Evolutionary conservation across 2,329 filamentous ascomycete species (phyloP).

Genomic region (Exophiala dermatitidis): DNA sequence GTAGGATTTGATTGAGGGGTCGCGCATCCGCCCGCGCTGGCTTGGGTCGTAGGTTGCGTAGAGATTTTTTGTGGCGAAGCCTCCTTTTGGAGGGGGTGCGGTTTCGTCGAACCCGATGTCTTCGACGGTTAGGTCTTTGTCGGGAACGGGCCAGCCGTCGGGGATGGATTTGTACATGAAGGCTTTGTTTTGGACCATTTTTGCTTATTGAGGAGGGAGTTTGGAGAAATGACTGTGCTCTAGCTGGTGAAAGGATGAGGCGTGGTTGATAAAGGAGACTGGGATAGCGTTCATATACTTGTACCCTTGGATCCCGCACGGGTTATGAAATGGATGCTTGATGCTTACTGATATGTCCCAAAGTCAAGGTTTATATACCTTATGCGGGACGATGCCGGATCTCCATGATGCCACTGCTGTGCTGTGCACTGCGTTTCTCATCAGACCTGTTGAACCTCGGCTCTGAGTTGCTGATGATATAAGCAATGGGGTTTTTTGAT

Average conservation of each 20-base stretch:
- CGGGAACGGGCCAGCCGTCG: slow-evolving; percentile 58
- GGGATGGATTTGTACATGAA: slow-evolving; percentile 67
- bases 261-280: neutral
- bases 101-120: slow-evolving; percentile 59
- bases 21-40: slow-evolving; percentile 65
- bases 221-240: neutral
- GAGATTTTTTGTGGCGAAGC: slow-evolving; percentile 59
- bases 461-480: too few species aligned
- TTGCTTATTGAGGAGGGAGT: neutral
- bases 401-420: too few species aligned
- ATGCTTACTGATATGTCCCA: too few species aligned
- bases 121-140: slow-evolving; percentile 64
- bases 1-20: slow-evolving; percentile 56
- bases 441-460: too few species aligned
- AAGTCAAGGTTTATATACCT: too few species aligned
- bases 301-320: too few species aligned
- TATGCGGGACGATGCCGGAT: too few species aligned
- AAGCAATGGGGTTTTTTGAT: too few species aligned
- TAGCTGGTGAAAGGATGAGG: neutral
- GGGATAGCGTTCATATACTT: too few species aligned
- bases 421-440: too few species aligned
- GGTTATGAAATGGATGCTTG: too few species aligned
- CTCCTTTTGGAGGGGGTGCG: slow-evolving; percentile 46
- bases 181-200: slow-evolving; percentile 56
- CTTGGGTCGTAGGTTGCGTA: slow-evolving; percentile 71